A percentile compares a stretch with the other conserved stretches of the same genome.
Evolutionary conservation across 768 basidiomycete species (phyloP).

Genomic region (Mycena crocata): DNA sequence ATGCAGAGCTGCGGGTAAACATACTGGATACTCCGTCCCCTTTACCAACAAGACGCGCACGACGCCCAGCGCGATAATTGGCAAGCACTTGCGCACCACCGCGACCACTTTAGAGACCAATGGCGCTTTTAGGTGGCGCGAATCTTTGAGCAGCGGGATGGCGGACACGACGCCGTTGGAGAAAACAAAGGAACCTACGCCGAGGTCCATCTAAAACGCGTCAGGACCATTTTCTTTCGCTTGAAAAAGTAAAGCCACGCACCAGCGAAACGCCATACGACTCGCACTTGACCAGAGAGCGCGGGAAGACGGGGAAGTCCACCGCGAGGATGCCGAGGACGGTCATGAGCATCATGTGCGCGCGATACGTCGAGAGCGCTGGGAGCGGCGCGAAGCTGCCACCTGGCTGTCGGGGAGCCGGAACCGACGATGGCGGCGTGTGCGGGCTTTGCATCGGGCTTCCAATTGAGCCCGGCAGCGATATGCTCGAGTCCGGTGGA

Average conservation of each 20-base stretch:
- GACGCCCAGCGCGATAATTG: constrained; percentile 79
- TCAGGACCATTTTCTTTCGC: too few relatives aligned
- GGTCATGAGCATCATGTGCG: constrained; percentile 97
- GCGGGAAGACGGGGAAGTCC: constrained; percentile 94
- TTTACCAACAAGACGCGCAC: constrained; percentile 89
- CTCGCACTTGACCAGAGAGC: constrained; percentile 91
- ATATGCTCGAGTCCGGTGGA: constrained; percentile 55
- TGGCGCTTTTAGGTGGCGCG: constrained; percentile 61
- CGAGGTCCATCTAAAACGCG: constrained; percentile 88
- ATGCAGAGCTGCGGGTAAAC: too few relatives aligned
- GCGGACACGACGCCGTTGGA: constrained; percentile 95
- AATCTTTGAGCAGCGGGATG: constrained; percentile 78
- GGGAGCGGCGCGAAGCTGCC: constrained; percentile 67
- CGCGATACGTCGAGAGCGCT: constrained; percentile 87
- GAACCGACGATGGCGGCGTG: constrained; percentile 17
- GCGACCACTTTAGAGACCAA: constrained; percentile 61
- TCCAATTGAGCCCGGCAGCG: constrained; percentile 47
- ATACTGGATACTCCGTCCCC: constrained; percentile 92
- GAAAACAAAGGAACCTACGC: constrained; percentile 97
- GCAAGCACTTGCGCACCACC: constrained; percentile 68
- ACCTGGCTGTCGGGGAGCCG: constrained; percentile 9
- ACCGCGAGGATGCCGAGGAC: constrained; percentile 92
- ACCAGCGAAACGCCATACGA: constrained; percentile 96
- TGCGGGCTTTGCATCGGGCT: constrained; percentile 21
- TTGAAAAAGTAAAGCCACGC: too few relatives aligned